phyloP scores from a whole-genome alignment of 306 rosid genomes.

The Cicer yamashitae region DNA sequence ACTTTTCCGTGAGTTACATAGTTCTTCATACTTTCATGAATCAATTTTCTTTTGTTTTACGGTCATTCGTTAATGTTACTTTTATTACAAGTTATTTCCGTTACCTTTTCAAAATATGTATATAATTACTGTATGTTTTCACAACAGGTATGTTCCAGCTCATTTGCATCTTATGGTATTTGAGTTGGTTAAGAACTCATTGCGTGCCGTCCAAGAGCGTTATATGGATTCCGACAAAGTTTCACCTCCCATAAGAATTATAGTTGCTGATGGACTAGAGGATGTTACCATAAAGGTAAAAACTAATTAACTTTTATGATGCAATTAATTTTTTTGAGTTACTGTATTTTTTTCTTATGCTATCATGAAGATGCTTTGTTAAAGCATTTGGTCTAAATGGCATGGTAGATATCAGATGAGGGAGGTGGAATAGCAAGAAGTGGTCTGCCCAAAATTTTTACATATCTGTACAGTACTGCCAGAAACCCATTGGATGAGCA shows the following conservation, averaged over 20 bases:
- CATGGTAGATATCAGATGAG: constrained; percentile 68
- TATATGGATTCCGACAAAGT: constrained; percentile 81
- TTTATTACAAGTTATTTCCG: neutral
- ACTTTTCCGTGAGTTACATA: constrained; percentile 85
- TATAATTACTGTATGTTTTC: constrained; percentile 26
- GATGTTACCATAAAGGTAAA: constrained; percentile 79
- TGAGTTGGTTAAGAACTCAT: constrained; percentile 94
- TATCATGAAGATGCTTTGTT: constrained; percentile 10
- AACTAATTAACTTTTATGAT: constrained; percentile 4
- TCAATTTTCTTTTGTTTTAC: constrained; percentile 27
- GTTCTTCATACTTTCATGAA: constrained; percentile 27
- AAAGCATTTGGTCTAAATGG: constrained; percentile 29
- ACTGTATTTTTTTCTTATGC: neutral
- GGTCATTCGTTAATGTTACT: neutral
- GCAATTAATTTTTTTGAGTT: neutral
- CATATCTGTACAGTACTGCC: constrained; percentile 93
- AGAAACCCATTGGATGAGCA: constrained; percentile 79
- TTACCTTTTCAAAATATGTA: constrained; percentile 25
- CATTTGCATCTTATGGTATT: constrained; percentile 98
- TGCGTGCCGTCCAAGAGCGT: constrained; percentile 95
- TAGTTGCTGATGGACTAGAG: constrained; percentile 95
- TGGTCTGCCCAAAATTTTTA: constrained; percentile 80
- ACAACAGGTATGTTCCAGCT: constrained; percentile 83
- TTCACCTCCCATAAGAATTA: constrained; percentile 73
- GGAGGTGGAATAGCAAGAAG: constrained; percentile 92